Conservation (phyloP, 2,329 filamentous ascomycete genomes). For the Lachnellula cervina region DNA sequence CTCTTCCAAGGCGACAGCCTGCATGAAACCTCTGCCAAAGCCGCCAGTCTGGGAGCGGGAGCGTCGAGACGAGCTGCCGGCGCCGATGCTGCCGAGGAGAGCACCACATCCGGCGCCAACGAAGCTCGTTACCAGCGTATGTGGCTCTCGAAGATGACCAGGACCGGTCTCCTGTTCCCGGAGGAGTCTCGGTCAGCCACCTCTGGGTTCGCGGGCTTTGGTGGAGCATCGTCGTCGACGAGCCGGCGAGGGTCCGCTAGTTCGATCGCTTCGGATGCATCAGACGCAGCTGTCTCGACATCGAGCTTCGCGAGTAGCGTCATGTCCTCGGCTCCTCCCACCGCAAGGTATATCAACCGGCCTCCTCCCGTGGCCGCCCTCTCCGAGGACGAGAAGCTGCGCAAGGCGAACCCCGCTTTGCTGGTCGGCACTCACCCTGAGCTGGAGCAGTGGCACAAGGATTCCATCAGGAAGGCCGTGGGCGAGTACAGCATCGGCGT, state of each 20-base stretch:
- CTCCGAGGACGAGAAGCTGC: slow-evolving; percentile 18
- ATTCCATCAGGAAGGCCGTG: slow-evolving; percentile 23
- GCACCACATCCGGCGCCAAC: slow-evolving; percentile 11
- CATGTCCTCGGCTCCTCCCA: background rate
- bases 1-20: slow-evolving; percentile 30
- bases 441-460: slow-evolving; percentile 30
- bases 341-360: slow-evolving; percentile 8
- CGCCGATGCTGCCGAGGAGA: background rate
- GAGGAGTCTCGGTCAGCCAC: slow-evolving; percentile 30
- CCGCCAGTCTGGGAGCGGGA: slow-evolving; percentile 23
- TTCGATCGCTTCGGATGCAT: slow-evolving; percentile 16
- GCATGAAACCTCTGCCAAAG: slow-evolving; percentile 30
- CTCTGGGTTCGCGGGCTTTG: slow-evolving; percentile 31
- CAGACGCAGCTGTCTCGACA: slow-evolving; percentile 2
- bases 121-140: slow-evolving; percentile 30
- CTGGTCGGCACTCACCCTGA: slow-evolving; percentile 31
- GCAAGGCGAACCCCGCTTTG: slow-evolving; percentile 25
- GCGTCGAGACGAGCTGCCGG: background rate
- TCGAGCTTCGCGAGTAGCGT: background rate
- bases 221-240: slow-evolving; percentile 25
- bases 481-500: slow-evolving; percentile 30
- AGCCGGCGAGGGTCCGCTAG: slow-evolving; percentile 25
- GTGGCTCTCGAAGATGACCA: slow-evolving; percentile 32
- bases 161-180: slow-evolving; percentile 31
- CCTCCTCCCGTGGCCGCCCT: slow-evolving; percentile 10